Percentiles rank a stretch among this genome's conserved stretches.
Evolutionary conservation across 2,329 filamentous ascomycete genomes (phyloP).

Genomic region (Ceratocystis eucalypticola): DNA sequence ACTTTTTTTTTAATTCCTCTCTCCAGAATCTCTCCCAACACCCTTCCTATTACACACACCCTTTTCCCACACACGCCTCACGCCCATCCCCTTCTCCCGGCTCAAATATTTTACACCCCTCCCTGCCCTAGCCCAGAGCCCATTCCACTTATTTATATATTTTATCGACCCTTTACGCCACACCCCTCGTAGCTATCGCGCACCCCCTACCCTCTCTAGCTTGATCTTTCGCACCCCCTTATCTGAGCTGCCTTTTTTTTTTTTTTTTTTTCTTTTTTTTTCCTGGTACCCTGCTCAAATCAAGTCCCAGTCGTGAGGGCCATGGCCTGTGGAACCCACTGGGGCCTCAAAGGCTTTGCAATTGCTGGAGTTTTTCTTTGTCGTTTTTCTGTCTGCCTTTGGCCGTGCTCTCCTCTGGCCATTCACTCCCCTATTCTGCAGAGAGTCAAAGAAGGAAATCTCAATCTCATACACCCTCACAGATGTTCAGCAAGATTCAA

Average conservation of each 20-base stretch:
- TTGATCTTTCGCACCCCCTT: neutral
- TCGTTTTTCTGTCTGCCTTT: neutral
- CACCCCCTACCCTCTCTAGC: neutral
- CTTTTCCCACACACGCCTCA: neutral
- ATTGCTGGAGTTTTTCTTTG: neutral
- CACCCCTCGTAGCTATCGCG: neutral
- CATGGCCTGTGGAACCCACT: neutral
- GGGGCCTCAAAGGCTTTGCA: neutral
- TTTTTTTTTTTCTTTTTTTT: neutral
- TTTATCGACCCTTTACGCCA: neutral
- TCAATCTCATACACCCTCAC: neutral
- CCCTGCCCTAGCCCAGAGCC: neutral
- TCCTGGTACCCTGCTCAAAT: neutral
- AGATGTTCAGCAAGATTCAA: neutral
- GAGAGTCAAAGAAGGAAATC: neutral
- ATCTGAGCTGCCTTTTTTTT: neutral
- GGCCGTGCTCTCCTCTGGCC: too few species aligned
- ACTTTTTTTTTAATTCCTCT: neutral
- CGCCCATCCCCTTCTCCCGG: neutral
- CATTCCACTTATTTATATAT: neutral
- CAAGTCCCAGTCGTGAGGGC: neutral
- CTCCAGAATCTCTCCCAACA: neutral
- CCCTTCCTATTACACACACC: neutral
- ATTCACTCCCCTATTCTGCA: neutral
- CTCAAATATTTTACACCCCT: neutral